Percentiles rank a stretch among this genome's conserved stretches.
Conservation (phyloP, 495 filamentous ascomycete species). For the Stereocaulon alpinum region DNA sequence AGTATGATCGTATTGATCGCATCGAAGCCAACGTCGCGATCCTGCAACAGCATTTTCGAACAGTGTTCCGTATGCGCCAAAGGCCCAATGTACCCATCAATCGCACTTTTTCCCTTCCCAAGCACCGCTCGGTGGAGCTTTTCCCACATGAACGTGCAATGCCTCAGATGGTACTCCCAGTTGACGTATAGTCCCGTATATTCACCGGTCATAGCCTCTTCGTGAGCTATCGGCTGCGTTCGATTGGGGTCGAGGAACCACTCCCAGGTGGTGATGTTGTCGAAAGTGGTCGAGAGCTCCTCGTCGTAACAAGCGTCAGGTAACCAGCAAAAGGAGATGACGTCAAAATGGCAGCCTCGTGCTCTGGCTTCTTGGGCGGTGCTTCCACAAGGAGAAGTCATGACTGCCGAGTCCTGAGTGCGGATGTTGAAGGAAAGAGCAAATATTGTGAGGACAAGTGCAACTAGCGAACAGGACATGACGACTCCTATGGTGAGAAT, state of each 20-base stretch:
- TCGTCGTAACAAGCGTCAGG: constrained; percentile 16
- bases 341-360: constrained; percentile 16
- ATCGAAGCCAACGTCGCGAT: too few species aligned
- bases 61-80: constrained; percentile 25
- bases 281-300: constrained; percentile 4
- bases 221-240: neutral
- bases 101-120: constrained; percentile 1
- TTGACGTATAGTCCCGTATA: constrained; percentile 24
- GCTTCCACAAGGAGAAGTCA: too few species aligned
- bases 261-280: constrained; percentile 10
- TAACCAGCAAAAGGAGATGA: constrained; percentile 19
- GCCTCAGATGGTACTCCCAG: constrained; percentile 28
- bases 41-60: neutral
- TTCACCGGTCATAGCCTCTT: neutral
- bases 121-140: constrained; percentile 27
- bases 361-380: constrained; percentile 8
- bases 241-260: constrained; percentile 16
- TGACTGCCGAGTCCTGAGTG: too few species aligned
- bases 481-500: too few species aligned
- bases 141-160: constrained; percentile 30
- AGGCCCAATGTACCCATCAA: constrained; percentile 22
- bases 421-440: too few species aligned
- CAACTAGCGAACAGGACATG: too few species aligned
- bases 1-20: too few species aligned
- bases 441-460: too few species aligned